A percentile compares a stretch with the other conserved stretches of the same genome.
These are phyloP conservation scores for Sugiyamaella grinbergsii DNA, from an alignment of 1,139 yeast genomes.

Conservation along the genomic window DNA sequence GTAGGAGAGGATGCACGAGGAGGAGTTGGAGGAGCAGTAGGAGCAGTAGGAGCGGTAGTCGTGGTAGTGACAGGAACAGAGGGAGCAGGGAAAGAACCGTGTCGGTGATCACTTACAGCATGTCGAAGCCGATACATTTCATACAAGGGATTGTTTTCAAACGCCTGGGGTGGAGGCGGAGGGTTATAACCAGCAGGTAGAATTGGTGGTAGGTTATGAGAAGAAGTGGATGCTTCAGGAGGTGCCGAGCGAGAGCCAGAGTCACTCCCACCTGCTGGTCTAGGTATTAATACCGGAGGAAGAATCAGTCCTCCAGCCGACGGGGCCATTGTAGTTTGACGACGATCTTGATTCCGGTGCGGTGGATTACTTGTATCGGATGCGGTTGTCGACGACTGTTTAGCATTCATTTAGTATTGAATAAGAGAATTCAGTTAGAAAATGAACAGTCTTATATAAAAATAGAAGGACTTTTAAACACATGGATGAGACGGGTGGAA, in stretches of 20 bases:
- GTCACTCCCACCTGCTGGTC: background rate
- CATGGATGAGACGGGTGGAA: too few relatives aligned
- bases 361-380: constrained; percentile 5
- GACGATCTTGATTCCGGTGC: background rate
- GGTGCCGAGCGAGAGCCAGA: background rate
- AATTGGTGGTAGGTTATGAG: constrained; percentile 3
- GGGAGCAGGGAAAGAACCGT: constrained; percentile 12
- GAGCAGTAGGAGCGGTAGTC: constrained; percentile 1
- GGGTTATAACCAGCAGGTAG: background rate
- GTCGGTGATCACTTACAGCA: constrained; percentile 2
- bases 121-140: constrained; percentile 18
- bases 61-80: constrained; percentile 10
- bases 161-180: constrained; percentile 6
- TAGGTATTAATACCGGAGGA: background rate
- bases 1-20: constrained; percentile 5
- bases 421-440: background rate
- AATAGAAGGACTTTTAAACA: too few relatives aligned
- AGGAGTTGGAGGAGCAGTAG: constrained; percentile 18
- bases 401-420: constrained; percentile 12
- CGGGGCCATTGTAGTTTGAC: background rate
- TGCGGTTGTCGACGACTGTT: constrained; percentile 11
- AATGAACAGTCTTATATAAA: background rate
- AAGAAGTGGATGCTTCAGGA: background rate
- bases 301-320: constrained; percentile 8
- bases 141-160: constrained; percentile 12